Percentiles rank a stretch among this genome's conserved stretches.
Conservation (phyloP, 2,329 filamentous ascomycete species). For the Mycosphaerella arachidis region DNA sequence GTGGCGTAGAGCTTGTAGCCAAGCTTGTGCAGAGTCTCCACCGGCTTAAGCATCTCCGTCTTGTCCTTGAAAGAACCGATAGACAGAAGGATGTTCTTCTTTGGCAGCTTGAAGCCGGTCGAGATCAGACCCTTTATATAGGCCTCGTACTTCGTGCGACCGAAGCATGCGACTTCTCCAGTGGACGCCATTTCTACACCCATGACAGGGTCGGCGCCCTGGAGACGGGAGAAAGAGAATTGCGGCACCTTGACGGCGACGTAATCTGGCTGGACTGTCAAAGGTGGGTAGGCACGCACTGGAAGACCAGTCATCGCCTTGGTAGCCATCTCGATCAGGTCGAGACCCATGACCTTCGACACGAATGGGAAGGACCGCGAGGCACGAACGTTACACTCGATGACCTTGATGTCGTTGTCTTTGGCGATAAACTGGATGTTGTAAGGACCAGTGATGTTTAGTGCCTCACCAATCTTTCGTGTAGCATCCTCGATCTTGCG, state of each 20-base stretch:
- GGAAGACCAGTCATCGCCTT: slow-evolving; percentile 89
- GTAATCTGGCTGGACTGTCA: slow-evolving; percentile 70
- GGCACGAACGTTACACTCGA: slow-evolving; percentile 96
- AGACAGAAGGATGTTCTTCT: slow-evolving; percentile 90
- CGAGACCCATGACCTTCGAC: slow-evolving; percentile 96
- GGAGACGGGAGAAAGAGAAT: slow-evolving; percentile 96
- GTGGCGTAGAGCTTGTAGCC: slow-evolving; percentile 96
- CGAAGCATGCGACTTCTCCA: slow-evolving; percentile 95
- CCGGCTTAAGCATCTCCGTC: slow-evolving; percentile 90
- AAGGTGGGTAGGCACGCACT: slow-evolving; percentile 74
- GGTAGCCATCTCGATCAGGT: slow-evolving; percentile 97
- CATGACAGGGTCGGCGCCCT: slow-evolving; percentile 89
- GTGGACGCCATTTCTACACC: slow-evolving; percentile 99
- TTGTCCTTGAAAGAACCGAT: slow-evolving; percentile 98
- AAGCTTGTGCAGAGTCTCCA: slow-evolving; percentile 81
- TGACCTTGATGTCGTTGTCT: slow-evolving; percentile 99
- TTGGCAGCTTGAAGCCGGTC: slow-evolving; percentile 92
- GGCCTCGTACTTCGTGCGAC: slow-evolving; percentile 91
- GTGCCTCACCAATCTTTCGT: slow-evolving; percentile 84
- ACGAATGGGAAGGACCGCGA: slow-evolving; percentile 97
- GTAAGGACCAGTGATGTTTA: slow-evolving; percentile 94
- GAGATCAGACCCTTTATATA: slow-evolving; percentile 95
- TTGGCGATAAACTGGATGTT: slow-evolving; percentile 99
- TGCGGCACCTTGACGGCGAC: slow-evolving; percentile 98
- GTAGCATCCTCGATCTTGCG: slow-evolving; percentile 90